Percentiles rank a stretch among this genome's conserved stretches.
Evolutionary conservation across 106 monocot species (phyloP).

Genomic region (Allium fistulosum): DNA sequence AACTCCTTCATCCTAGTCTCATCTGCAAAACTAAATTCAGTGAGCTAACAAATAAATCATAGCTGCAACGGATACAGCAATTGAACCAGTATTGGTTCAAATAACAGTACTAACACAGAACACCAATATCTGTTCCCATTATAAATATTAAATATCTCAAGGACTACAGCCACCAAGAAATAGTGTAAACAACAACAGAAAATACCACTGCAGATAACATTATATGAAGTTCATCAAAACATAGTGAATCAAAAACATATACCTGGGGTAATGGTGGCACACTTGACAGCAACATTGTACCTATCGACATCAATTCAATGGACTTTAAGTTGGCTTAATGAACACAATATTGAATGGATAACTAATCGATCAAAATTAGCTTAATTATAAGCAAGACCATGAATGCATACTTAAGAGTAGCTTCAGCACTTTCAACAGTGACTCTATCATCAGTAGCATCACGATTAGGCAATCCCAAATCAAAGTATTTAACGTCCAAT

Average conservation of each 20-base stretch:
- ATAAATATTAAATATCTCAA: too few species aligned
- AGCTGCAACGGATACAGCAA: too few species aligned
- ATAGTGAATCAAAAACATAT: background rate
- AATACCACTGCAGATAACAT: too few species aligned
- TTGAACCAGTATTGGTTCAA: too few species aligned
- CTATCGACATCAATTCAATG: conserved; percentile 13
- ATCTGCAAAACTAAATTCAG: conserved; percentile 24
- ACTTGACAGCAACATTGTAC: conserved; percentile 82
- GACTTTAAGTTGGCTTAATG: background rate
- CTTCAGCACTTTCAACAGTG: conserved; percentile 74
- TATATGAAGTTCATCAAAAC: too few species aligned
- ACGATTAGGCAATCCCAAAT: conserved; percentile 64
- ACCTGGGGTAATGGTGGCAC: conserved; percentile 88
- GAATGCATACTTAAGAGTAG: conserved; percentile 53
- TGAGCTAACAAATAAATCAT: too few species aligned
- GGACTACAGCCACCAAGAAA: too few species aligned
- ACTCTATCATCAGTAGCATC: conserved; percentile 79
- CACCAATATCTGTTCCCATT: too few species aligned
- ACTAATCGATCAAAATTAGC: background rate
- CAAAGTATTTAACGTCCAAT: conserved; percentile 78
- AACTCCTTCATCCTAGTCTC: conserved; percentile 74
- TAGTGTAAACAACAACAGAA: too few species aligned
- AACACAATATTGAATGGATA: background rate
- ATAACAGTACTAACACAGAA: too few species aligned
- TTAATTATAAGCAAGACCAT: background rate